These are phyloP conservation scores for Aquilaria agallochum DNA, from an alignment of 441 rosid genomes.

Conservation along the genomic window DNA sequence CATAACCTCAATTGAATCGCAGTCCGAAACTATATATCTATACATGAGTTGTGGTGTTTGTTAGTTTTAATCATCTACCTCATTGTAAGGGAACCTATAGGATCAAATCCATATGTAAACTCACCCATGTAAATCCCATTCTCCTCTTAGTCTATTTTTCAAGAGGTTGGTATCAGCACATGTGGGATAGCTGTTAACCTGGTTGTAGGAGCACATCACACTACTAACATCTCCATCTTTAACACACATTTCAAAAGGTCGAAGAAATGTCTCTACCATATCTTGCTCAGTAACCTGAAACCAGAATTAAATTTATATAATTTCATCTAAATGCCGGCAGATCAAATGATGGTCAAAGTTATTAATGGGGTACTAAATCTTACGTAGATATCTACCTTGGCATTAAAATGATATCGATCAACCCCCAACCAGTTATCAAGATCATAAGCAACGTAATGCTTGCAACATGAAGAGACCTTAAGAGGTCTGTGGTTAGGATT, in stretches of 20 bases:
- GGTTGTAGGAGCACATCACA: slow-evolving; percentile 49
- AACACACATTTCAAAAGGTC: slow-evolving; percentile 47
- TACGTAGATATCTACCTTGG: slow-evolving; percentile 20
- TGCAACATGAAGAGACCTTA: slow-evolving; percentile 47
- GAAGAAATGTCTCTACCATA: slow-evolving; percentile 39
- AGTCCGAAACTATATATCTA: slow-evolving; percentile 26
- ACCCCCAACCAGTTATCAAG: slow-evolving; percentile 42
- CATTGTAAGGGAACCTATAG: no score
- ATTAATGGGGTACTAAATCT: neutral
- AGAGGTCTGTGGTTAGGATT: slow-evolving; percentile 24
- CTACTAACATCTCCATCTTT: slow-evolving; percentile 48
- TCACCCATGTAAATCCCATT: slow-evolving; percentile 42
- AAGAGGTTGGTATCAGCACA: slow-evolving; percentile 40
- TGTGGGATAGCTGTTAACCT: slow-evolving; percentile 38
- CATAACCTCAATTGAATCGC: slow-evolving; percentile 21
- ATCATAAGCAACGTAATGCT: slow-evolving; percentile 47
- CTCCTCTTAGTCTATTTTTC: slow-evolving; percentile 28
- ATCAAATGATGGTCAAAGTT: neutral
- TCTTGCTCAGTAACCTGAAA: slow-evolving; percentile 39
- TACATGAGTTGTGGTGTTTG: neutral
- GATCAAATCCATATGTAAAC: no score
- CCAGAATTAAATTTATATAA: neutral
- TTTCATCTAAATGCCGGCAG: neutral
- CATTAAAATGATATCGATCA: slow-evolving; percentile 33
- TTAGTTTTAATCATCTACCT: no score